These are phyloP conservation scores for Globisporangium recalcitrans DNA, from an alignment of 352 stramenopile genomes.

Conservation along the genomic window DNA sequence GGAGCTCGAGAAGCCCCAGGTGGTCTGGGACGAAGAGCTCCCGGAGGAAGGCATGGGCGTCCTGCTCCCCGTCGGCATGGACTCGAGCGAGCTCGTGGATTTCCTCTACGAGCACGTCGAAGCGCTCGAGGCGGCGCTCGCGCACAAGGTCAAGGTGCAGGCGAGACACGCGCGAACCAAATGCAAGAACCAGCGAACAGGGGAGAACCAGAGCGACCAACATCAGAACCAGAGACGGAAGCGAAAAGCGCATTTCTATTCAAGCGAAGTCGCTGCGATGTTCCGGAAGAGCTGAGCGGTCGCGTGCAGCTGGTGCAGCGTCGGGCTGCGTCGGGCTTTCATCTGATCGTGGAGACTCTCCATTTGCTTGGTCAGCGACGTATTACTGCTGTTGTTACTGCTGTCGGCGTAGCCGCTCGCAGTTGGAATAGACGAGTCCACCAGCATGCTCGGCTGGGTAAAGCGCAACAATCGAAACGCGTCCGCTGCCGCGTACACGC, in stretches of 20 bases:
- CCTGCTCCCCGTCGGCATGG: constrained; percentile 60
- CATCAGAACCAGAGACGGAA: constrained; percentile 4
- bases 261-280: constrained; percentile 41
- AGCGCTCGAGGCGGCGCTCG: constrained; percentile 51
- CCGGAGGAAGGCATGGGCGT: constrained; percentile 67
- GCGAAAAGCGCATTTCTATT: constrained; percentile 51
- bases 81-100: constrained; percentile 44
- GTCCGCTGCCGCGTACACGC: constrained; percentile 43
- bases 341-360: constrained; percentile 21
- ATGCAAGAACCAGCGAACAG: constrained; percentile 8
- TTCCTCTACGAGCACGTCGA: constrained; percentile 59
- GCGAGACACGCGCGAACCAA: constrained; percentile 10
- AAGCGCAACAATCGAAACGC: constrained; percentile 46
- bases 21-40: constrained; percentile 42
- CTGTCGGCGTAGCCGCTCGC: neutral
- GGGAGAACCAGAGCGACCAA: neutral
- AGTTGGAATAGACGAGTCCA: constrained; percentile 5
- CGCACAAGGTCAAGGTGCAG: constrained; percentile 23
- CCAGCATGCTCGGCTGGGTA: constrained; percentile 23
- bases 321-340: neutral
- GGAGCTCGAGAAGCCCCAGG: constrained; percentile 28
- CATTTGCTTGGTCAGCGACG: constrained; percentile 18
- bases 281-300: constrained; percentile 37
- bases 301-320: constrained; percentile 13
- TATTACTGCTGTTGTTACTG: neutral